These are phyloP conservation scores for Aspergillus neoniger DNA, from an alignment of 2,329 filamentous ascomycete species.

Conservation along the genomic window DNA sequence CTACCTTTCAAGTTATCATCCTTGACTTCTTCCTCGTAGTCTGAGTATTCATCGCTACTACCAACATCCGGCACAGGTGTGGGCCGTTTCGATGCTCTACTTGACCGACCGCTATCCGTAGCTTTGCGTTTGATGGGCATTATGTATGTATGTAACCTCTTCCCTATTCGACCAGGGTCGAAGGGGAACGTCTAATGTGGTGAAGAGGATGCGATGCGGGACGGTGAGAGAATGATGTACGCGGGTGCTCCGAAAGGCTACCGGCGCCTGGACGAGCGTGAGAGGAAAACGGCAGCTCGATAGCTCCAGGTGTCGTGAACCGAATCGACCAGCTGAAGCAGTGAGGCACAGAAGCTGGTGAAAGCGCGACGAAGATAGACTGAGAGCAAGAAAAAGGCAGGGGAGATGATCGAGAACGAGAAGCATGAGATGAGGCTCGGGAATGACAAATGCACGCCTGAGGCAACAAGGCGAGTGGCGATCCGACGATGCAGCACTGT, in stretches of 20 bases:
- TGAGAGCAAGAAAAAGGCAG: background rate
- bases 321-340: background rate
- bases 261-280: constrained; percentile 5
- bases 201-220: background rate
- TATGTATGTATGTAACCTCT: constrained; percentile 13
- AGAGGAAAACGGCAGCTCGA: background rate
- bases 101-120: constrained; percentile 48
- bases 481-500: background rate
- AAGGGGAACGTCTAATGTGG: constrained; percentile 22
- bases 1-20: constrained; percentile 52
- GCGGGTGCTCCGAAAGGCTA: constrained; percentile 7
- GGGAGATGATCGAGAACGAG: background rate
- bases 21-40: constrained; percentile 51
- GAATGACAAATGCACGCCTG: constrained; percentile 21
- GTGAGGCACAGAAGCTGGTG: background rate
- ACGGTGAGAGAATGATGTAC: constrained; percentile 1
- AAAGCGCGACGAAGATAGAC: constrained; percentile 1
- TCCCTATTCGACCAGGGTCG: background rate
- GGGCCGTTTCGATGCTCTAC: constrained; percentile 51
- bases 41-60: constrained; percentile 62
- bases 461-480: constrained; percentile 23
- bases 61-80: constrained; percentile 50
- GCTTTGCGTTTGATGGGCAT: constrained; percentile 77
- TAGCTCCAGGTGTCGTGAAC: background rate
- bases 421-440: constrained; percentile 5